Evolutionary conservation across 768 basidiomycete genomes (phyloP), one percentile per base, ranked within the genome.

Genomic region (Tricholoma bakamatsutake): DNA sequence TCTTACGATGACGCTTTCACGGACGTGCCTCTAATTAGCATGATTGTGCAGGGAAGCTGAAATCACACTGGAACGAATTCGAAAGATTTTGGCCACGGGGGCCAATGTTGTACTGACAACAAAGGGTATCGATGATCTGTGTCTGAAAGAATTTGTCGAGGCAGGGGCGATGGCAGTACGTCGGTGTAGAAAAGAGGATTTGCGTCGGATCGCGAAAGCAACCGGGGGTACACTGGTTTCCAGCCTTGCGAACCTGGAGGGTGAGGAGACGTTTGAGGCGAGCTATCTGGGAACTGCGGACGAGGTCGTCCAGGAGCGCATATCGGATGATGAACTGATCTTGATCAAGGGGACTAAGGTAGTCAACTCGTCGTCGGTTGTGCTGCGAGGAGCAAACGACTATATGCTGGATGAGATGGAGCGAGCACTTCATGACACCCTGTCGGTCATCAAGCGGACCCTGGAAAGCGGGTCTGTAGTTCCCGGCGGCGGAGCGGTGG

Each of bases 351-450:
- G 97, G 2, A 98, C 95, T 50, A 98, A 96, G 73, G 88, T 93
- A 40, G 95, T 98, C 67, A 94, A 75, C 75, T 95, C 93, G 21
- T 80, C 89, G 12, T 97, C 94, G 17, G 90, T 99, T 65, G 83
- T 99, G 56, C 78, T 99, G 56, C 83, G 97, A 53, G 97, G 97
- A 45, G 97, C 97, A 28, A 99, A 98, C 70, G 97, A 99, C 71
- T 98, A 96, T 71, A 94, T 98, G 90, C 75, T 98, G 63, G 97
- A 99, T 69, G 97, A 99, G 79, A 99, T 98, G 97, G 97, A 99
- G 74, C 79, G 97, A 48, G 88, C 93, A 0, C 71, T 98, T 62
- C 96, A 99, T 67, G 97, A 99, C 69, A 90, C 91, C 1, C 71
- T 98, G 59, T 96, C 91, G 28, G 82, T 97, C 64, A 93, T 98